Evolutionary conservation across 805 yeast species (phyloP), one percentile per base, ranked within the genome.

Genomic region (Kazachstania kunashirensis): DNA sequence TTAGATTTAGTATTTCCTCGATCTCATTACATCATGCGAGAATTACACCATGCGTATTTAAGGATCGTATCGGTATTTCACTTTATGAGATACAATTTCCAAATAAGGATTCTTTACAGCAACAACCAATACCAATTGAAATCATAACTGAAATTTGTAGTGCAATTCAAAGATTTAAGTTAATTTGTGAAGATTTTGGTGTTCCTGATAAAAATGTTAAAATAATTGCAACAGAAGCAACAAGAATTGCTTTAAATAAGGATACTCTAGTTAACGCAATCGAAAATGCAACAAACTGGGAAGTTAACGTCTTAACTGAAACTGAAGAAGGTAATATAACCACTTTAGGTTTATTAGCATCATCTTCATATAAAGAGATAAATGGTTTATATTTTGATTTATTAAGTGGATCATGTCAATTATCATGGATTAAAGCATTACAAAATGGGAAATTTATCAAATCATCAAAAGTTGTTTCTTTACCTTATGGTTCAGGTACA

Each of bases 401-500:
- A 33, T 85, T 85, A 6, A 85, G 85, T 25, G 84, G 84, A 0
- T 69, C 77, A 5, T 69, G 78, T 2, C 84, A 79, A 43, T 48
- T 81, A 27, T 76, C 82, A 26, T 81, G 89, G 86, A 73, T 80
- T 15, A 65, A 66, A 40, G 70, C 77, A 25, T 56, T 29, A 17
- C 33, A 60, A 18, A 64, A 67, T 34, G 85, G 84, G 5, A 70
- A 67, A 39, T 66, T 78, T 23, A 61, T 61, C 36, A 66, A 72
- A 45, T 73, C 81, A 18, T 61, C 65, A 9, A 66, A 64, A 11
- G 81, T 84, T 0, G 75, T 77, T 2, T 71, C 79, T 2, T 57
- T 79, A 30, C 86, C 86, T 2, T 81, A 75, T 52, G 89, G 89
- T 12, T 81, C 85, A 2, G 84, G 81, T 18, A 78, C 79, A 1